Percentiles rank a stretch among this genome's conserved stretches.
These are phyloP conservation scores for Claviceps sp. DNA, from an alignment of 2,329 filamentous ascomycete species.

Conservation along the genomic window DNA sequence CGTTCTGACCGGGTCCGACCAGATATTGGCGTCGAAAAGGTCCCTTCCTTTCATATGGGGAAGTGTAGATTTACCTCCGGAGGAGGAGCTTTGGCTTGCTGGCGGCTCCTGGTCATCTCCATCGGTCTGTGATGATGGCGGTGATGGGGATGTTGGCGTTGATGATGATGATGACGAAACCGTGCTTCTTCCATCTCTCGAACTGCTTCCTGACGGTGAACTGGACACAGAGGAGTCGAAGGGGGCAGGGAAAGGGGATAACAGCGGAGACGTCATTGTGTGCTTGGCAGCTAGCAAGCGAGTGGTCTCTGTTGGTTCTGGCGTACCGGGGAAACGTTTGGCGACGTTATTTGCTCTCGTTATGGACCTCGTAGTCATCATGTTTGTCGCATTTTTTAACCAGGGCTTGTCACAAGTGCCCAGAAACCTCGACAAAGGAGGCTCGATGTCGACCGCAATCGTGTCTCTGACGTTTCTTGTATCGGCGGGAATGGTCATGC, in stretches of 20 bases:
- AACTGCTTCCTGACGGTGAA: slow-evolving; percentile 19
- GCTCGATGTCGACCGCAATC: too few relatives aligned
- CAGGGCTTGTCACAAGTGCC: too few relatives aligned
- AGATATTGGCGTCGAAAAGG: slow-evolving; percentile 57
- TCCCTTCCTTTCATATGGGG: slow-evolving; percentile 58
- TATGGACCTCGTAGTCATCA: too few relatives aligned
- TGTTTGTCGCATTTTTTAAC: too few relatives aligned
- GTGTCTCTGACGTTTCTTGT: background rate
- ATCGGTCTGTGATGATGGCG: slow-evolving; percentile 28
- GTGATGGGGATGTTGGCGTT: too few relatives aligned
- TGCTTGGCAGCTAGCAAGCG: too few relatives aligned
- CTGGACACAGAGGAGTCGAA: slow-evolving; percentile 36
- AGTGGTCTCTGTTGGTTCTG: too few relatives aligned
- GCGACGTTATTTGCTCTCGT: too few relatives aligned
- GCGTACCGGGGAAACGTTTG: too few relatives aligned
- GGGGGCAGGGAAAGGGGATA: slow-evolving; percentile 38
- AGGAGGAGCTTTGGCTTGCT: slow-evolving; percentile 24
- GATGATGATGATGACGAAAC: too few relatives aligned
- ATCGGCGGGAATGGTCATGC: background rate
- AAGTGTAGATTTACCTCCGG: slow-evolving; percentile 22
- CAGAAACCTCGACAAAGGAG: too few relatives aligned
- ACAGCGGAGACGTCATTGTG: slow-evolving; percentile 31
- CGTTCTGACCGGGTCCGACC: slow-evolving; percentile 53
- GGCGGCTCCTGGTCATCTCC: slow-evolving; percentile 23
- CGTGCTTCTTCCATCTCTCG: too few relatives aligned